phyloP scores from a whole-genome alignment of 441 rosid genomes.

The Erodium moschatum region DNA sequence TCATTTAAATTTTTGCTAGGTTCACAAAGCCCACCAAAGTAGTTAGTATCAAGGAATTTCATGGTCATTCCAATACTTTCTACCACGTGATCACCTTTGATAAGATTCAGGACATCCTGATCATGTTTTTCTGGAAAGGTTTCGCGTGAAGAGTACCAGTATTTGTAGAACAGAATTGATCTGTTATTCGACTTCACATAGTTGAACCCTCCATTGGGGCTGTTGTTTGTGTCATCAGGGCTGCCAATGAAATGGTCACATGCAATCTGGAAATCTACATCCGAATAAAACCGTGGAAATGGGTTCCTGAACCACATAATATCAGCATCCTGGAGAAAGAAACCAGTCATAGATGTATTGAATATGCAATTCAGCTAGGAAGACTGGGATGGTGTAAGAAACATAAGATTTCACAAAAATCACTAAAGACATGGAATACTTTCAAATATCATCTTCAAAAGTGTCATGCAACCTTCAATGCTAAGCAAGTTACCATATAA shows the following conservation, averaged over 20 bases:
- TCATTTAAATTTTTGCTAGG: constrained; percentile 64
- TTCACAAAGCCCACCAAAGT: constrained; percentile 79
- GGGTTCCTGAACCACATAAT: constrained; percentile 93
- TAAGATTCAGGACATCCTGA: constrained; percentile 66
- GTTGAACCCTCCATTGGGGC: constrained; percentile 73
- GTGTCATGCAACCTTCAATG: too few relatives aligned
- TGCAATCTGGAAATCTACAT: constrained; percentile 84
- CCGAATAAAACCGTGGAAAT: constrained; percentile 56
- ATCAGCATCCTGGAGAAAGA: constrained; percentile 69
- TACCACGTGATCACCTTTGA: constrained; percentile 44
- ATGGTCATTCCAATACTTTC: constrained; percentile 51
- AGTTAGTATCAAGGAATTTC: constrained; percentile 69
- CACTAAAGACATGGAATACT: not conserved
- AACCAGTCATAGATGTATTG: constrained; percentile 14
- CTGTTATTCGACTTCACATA: constrained; percentile 67
- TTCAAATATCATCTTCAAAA: not conserved
- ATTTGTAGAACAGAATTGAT: constrained; percentile 69
- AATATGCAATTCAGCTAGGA: constrained; percentile 5
- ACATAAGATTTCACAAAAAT: not conserved
- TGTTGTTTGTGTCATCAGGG: constrained; percentile 45
- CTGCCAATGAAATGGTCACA: constrained; percentile 64
- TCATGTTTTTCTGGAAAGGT: constrained; percentile 56
- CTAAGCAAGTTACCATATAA: too few relatives aligned
- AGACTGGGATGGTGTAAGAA: not conserved
- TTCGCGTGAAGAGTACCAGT: constrained; percentile 62